Base-by-base conservation (phyloP, 805 yeast species). In the Starmerella tilneyi region DNA sequence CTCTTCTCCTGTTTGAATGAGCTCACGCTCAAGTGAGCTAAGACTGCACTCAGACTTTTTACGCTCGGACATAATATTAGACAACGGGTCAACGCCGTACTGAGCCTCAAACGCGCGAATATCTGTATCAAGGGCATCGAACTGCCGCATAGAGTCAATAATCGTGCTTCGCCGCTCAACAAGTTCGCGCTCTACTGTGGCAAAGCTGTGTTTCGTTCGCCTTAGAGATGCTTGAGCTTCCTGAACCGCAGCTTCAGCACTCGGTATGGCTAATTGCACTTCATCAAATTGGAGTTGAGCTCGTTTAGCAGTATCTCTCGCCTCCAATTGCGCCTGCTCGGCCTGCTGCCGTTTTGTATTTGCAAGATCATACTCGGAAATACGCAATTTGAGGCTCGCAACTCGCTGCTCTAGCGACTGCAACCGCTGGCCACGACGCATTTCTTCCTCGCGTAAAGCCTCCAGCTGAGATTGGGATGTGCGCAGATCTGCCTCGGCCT, bases 361-460 rank as follows among this genome's bases (percentile, higher is more conserved):
- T 11, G 27, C 22, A 9, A 36, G 34, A 15, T 59, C 65, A 2
- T 54, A 37, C 12, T 56, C 57, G 3, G 49, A 29, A 9, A 59
- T 39, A n/a, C 37, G 33, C 16, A 48, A 45, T 41, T 52, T 53
- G 8, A 46, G 33, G 15, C 41, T 41, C 37, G 50, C 51, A 3
- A 48, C 19, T 7, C 44, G 48, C 15, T 46, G 55, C 8, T 34
- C 39, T 5, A 41, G 46, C 1, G 43, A 26, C 4, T 39, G 41
- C 5, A 52, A 20, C 9, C 29, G 45, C 9, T 32, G 9, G 15
- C 26, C 26, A 21, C 41, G 37, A 5, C 33, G 27, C 13, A 36
- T 43, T 3, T 29, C 26, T 22, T 48, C 40, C n/a, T 42, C 22
- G 6, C 46, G 26, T 16, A 20, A 32, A 9, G 36, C n/a, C 12